Base-by-base conservation (phyloP, 495 filamentous ascomycete species). In the Neurospora sp. region DNA sequence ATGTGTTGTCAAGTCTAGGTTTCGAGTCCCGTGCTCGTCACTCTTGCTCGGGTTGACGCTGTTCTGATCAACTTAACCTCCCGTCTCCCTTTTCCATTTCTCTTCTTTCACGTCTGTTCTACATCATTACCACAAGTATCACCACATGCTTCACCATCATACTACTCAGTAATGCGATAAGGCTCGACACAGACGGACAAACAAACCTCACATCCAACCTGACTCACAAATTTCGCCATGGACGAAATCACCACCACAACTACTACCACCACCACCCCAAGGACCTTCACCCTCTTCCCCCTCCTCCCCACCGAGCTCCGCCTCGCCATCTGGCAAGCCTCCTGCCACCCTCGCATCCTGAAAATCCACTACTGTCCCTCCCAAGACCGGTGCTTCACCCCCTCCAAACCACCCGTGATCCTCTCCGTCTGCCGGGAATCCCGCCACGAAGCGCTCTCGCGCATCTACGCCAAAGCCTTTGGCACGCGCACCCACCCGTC, bases 291-390 rank as follows among this genome's bases (percentile, higher is more conserved):
- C 59, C 75, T 81, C 72, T 88, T 87, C 76, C 65, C 75, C 27
- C 39, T 71, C 16, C 80, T 87, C 12, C 84, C 86, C 39, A 68
- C 81, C 40, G 86, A 87, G 79, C 81, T 87, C 41, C 85, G 86
- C 69, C 80, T 85, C 69, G 76, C 85, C 44, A 85, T 88, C 74
- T 88, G 84, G 84, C 75, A 76, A 70, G 76, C 80, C 12, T 77
- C 79, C 70, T 83, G 80, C 70, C 73, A 78, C 20, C 75, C 80
- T 5, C 83, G 85, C 71, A 80, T 83, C 38, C 81, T 86, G 72
- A 74, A 83, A 41, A 77, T 86, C 59, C 75, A 74, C 68, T 85
- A 85, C 78, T 71, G 77, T 48, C 48, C 73, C 27, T 39, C 77
- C 20, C 41, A 76, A 7, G 79, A 81, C 73, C 73, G 72, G 12